Evolutionary conservation across 352 stramenopile genomes (phyloP), one percentile per base, ranked within the genome.

Genomic region (Globisporangium yorkense): DNA sequence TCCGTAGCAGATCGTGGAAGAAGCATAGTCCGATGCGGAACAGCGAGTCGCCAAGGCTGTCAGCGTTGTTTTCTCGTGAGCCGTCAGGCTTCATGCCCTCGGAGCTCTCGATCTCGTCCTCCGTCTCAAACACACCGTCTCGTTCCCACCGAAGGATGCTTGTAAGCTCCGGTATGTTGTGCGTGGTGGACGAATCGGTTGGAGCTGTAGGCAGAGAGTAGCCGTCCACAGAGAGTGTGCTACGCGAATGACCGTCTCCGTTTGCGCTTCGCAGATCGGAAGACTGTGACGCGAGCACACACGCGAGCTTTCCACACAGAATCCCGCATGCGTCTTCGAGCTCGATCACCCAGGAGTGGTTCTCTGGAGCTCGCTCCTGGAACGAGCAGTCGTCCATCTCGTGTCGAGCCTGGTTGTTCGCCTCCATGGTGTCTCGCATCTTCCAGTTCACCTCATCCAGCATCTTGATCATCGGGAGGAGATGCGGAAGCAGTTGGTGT

Each of bases 381-480:
- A 43, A 13, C 12, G 37, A 43, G 37, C 37, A 18, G 12, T 54
- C 21, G 51, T 67, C 56, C 12, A 24, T 31, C 1, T 70, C 60
- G n/a, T 78, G 51, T 0, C 57, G 44, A 1, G 35, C 46, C 65
- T 80, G 74, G 40, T 84, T 81, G 20, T 59, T 60, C 5, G n/a
- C 7, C 7, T 49, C 8, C 2, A 35, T 47, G 6, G 43, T 16
- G 24, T 20, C 37, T 54, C 71, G 65, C 62, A 76, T 74, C 51
- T 84, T 84, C 71, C 75, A 87, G 46, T 72, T 80, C 29, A 87
- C 63, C 72, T 87, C 76, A 53, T 84, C 76, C 10, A 87, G 52
- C 48, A 84, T 66, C 59, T 87, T 83, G 24, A 84, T 51, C 62
- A 87, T 87, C 16, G 62, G 57, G 27, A 70, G 50, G 0, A 83